Evolutionary conservation across 2,329 filamentous ascomycete genomes (phyloP), one percentile per base, ranked within the genome.

Genomic region (Cordyceps fumosorosea): DNA sequence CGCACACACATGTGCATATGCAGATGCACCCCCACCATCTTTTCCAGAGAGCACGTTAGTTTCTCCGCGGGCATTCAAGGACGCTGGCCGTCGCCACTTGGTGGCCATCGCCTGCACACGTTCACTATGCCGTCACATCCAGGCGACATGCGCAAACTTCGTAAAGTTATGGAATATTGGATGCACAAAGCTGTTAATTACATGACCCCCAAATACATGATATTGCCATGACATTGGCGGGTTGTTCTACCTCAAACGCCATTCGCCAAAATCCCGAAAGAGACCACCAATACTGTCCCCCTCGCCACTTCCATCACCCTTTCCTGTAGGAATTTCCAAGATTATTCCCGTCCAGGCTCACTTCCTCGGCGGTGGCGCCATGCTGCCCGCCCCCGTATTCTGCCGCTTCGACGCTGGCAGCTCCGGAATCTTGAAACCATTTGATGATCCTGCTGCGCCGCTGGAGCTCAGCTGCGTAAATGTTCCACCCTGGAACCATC

Each of bases 401-500:
- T 87, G 77, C 75, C 86, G 92, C 79, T 97, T 97, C 60, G 78
- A 82, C 29, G 84, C 77, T 18, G 91, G 91, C 66, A 93, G 72
- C 2, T 82, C 82, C 18, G 93, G 92, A 45, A 96, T 89, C 75
- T 93, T 96, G 82, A 97, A 96, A 0, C 85, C 85, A 56, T 81
- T 71, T 56, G 66, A 66, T 65, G 54, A 68, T 3, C 60, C 53
- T 6, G 29, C 11, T 12, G 20, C 8, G 12, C 71, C 73, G 32
- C 29, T 24, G 47, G 76, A 74, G 14, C 71, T 73, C 62, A 96
- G 84, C 74, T 97, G 93, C 10, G 95, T 97, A 71, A 99, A 99
- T 0, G 91, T 93, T n/a, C 95, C 95, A 53, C 91, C 90, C 75
- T 95, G 96, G 80, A 99, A 99, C 89, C 92, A 99, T 44, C 91